phyloP scores from a whole-genome alignment of 1,284 basidiomycete genomes.

The Malassezia globosa region DNA sequence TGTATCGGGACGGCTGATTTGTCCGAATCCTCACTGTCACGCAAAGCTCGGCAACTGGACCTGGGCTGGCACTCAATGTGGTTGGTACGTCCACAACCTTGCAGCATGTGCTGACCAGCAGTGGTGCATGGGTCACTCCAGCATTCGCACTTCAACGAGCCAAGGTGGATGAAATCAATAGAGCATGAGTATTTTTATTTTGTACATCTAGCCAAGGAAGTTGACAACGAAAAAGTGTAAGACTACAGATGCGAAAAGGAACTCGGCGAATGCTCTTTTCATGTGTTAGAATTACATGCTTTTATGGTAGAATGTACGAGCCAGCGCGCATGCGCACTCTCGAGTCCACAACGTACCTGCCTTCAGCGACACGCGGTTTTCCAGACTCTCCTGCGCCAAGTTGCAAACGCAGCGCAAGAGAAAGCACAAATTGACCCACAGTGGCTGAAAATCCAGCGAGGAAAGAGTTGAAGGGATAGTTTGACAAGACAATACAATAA shows the following conservation, averaged over 20 bases:
- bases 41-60: slow-evolving; percentile 89
- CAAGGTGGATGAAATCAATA: slow-evolving; percentile 68
- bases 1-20: slow-evolving; percentile 73
- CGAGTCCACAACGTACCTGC: slow-evolving; percentile 5
- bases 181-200: slow-evolving; percentile 3
- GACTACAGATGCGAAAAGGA: slow-evolving; percentile 80
- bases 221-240: slow-evolving; percentile 98
- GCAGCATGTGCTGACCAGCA: slow-evolving; percentile 3
- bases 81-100: slow-evolving; percentile 59
- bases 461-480: slow-evolving; percentile 95
- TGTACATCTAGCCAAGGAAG: slow-evolving; percentile 61
- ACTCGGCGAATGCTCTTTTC: slow-evolving; percentile 66
- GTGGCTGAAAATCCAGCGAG: slow-evolving; percentile 87
- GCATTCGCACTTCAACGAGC: slow-evolving; percentile 80
- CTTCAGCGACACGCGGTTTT: slow-evolving; percentile 1
- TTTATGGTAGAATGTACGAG: too few species aligned
- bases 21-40: slow-evolving; percentile 77
- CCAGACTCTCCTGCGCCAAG: slow-evolving; percentile 58
- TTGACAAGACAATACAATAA: slow-evolving; percentile 81
- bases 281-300: slow-evolving; percentile 10
- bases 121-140: slow-evolving; percentile 50
- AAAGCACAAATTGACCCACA: slow-evolving; percentile 91
- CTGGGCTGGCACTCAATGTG: slow-evolving; percentile 88
- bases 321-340: too few species aligned
- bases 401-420: slow-evolving; percentile 80